These are phyloP conservation scores for Termitomyces sp. DNA, from an alignment of 768 basidiomycete species.

Conservation along the genomic window DNA sequence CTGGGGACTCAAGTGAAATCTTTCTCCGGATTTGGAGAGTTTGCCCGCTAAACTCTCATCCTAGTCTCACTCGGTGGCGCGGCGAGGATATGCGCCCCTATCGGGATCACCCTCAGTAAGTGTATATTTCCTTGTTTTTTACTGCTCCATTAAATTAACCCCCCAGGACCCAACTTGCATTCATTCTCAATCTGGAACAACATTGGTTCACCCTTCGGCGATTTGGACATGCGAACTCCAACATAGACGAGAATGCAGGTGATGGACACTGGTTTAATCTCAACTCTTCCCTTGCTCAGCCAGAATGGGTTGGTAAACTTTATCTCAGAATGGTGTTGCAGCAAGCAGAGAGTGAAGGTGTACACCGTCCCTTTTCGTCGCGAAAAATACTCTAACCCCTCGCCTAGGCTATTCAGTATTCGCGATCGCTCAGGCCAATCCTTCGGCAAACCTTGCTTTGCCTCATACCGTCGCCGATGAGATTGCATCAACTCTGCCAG, in stretches of 20 bases:
- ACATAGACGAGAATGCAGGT: constrained; percentile 28
- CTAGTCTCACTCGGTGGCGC: constrained; percentile 79
- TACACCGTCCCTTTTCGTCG: constrained; percentile 8
- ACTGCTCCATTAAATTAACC: background rate
- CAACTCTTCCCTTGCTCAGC: constrained; percentile 63
- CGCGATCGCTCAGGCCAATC: constrained; percentile 62
- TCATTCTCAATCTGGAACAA: constrained; percentile 79
- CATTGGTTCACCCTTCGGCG: constrained; percentile 90
- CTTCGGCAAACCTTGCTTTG: constrained; percentile 44
- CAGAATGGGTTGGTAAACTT: constrained; percentile 79
- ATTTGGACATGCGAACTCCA: constrained; percentile 54
- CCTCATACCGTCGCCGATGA: constrained; percentile 69
- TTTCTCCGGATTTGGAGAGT: constrained; percentile 6
- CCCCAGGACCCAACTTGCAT: constrained; percentile 72
- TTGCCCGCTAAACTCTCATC: constrained; percentile 7
- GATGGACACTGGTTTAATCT: constrained; percentile 50
- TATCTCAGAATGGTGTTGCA: constrained; percentile 85
- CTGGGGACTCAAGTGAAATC: constrained; percentile 70
- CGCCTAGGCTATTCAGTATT: constrained; percentile 74
- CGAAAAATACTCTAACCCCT: background rate
- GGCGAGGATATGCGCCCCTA: constrained; percentile 75
- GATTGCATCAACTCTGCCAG: constrained; percentile 58
- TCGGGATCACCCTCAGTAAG: constrained; percentile 73
- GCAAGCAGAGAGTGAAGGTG: constrained; percentile 83
- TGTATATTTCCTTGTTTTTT: constrained; percentile 10